Evolutionary conservation across 345 rosid genomes (phyloP).

Genomic region (Barbarea vulgaris): DNA sequence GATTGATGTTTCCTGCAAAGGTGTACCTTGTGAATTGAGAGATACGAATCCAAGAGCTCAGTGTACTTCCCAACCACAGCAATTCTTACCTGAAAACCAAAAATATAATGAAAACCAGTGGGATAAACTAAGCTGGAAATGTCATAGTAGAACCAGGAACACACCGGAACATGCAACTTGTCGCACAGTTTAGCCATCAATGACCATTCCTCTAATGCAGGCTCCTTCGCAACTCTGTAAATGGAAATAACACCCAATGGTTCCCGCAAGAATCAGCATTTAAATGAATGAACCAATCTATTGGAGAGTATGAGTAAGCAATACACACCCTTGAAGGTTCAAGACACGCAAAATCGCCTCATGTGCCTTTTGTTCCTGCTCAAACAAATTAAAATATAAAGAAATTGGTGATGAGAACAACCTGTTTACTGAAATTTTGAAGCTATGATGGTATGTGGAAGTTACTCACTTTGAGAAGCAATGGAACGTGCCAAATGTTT

Average conservation of each 20-base stretch:
- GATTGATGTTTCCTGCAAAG: conserved; percentile 3
- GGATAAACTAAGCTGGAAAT: conserved; percentile 10
- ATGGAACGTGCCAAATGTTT: conserved; percentile 97
- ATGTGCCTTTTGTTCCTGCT: conserved; percentile 94
- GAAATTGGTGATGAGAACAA: background rate
- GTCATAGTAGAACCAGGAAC: conserved; percentile 30
- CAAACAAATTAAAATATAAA: conserved; percentile 23
- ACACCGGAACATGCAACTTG: conserved; percentile 66
- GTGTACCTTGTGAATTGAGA: conserved; percentile 74
- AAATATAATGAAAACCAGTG: conserved; percentile 3
- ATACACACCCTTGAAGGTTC: conserved; percentile 69
- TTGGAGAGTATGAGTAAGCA: conserved; percentile 6
- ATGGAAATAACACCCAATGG: conserved; percentile 15
- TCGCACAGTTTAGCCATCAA: conserved; percentile 68
- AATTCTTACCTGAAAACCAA: conserved; percentile 69
- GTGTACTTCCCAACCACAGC: conserved; percentile 98
- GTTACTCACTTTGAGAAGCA: conserved; percentile 74
- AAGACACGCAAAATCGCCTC: conserved; percentile 79
- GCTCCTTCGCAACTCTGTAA: conserved; percentile 66
- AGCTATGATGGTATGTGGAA: background rate
- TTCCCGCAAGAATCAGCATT: conserved; percentile 8
- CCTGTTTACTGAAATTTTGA: background rate
- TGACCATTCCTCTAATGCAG: conserved; percentile 75
- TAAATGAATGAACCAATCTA: conserved; percentile 2
- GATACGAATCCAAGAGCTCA: conserved; percentile 86